phyloP scores from a whole-genome alignment of 2,329 filamentous ascomycete species.

The Phaeosphaeriaceae sp. region DNA sequence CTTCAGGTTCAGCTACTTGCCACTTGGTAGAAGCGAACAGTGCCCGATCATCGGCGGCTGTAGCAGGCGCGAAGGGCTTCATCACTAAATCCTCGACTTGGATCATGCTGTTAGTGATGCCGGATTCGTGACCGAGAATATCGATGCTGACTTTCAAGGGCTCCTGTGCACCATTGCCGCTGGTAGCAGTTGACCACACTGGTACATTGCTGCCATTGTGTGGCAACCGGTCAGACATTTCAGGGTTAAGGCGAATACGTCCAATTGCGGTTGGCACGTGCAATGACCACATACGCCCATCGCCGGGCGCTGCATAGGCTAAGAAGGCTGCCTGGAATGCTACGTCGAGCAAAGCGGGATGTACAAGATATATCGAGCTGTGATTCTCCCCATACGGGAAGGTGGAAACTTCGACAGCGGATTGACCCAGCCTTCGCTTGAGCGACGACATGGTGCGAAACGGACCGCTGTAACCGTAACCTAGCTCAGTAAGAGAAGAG shows the following conservation, averaged over 20 bases:
- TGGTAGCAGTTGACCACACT: too few species aligned
- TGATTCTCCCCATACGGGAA: neutral
- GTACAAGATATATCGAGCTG: constrained; percentile 5
- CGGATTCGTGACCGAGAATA: neutral
- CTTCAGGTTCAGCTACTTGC: neutral
- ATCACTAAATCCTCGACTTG: neutral
- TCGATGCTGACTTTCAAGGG: neutral
- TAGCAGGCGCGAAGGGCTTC: neutral
- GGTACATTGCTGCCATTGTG: neutral
- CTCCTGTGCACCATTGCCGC: too few species aligned
- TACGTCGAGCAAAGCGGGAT: constrained; percentile 39
- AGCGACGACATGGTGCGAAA: too few species aligned
- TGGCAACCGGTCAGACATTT: neutral
- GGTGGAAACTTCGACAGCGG: neutral
- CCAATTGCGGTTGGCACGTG: neutral
- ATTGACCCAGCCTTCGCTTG: neutral
- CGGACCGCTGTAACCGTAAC: too few species aligned
- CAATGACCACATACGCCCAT: neutral
- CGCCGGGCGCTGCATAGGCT: constrained; percentile 25
- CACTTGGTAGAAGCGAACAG: neutral
- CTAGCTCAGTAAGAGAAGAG: too few species aligned
- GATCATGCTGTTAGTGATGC: neutral
- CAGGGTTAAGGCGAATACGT: neutral
- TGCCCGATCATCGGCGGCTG: neutral
- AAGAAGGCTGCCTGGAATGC: constrained; percentile 38